Base-by-base conservation (phyloP, 495 filamentous ascomycete species). In the Podospora didyma region DNA sequence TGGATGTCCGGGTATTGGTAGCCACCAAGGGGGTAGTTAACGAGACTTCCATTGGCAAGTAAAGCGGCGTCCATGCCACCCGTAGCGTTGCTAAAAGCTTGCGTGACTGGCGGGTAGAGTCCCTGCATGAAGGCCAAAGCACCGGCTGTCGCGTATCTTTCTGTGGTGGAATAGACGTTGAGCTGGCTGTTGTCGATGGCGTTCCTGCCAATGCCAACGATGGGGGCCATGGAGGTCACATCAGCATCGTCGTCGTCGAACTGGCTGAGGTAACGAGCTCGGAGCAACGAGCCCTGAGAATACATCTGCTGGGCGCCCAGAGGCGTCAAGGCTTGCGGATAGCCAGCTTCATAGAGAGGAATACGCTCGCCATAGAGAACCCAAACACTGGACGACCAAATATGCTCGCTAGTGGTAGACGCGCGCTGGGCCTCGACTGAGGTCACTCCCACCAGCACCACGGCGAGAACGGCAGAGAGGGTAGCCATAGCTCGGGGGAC, bases 331-430 rank as follows among this genome's bases (percentile, higher is more conserved):
- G 49, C 58, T 16, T 66, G 57, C 1, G 51, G 22, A 7, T 46
- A 31, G 1, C 55, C 14, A 0, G 34, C 20, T 10, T 53, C 60
- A 22, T 31, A 52, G 2, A 68, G 26, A 14, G 75, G 75, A 14
- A 68, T 78, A 26, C 67, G 68, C 54, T 78, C 75, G 47, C 74
- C 75, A 58, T 76, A 57, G 19, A 69, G 52, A 42, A 78, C 50
- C 62, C 69, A 78, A 16, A 66, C 66, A 14, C 71, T 66, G 1
- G 72, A 72, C n/a, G 75, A 70, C 74, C 74, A 78, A 45, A 78
- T 67, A 17, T 65, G 69, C 51, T 74, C 69, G 46, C 64, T 70
- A 9, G 39, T 35, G 14, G 64, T 31, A 3, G 26, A 31, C 26
- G 3, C 4, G 26, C 3, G 54, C 47, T 69, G 67, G n/a, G 39